Evolutionary conservation across 495 filamentous ascomycete species (phyloP), one percentile per base, ranked within the genome.

Genomic region (Astrothelium subdiscretum): DNA sequence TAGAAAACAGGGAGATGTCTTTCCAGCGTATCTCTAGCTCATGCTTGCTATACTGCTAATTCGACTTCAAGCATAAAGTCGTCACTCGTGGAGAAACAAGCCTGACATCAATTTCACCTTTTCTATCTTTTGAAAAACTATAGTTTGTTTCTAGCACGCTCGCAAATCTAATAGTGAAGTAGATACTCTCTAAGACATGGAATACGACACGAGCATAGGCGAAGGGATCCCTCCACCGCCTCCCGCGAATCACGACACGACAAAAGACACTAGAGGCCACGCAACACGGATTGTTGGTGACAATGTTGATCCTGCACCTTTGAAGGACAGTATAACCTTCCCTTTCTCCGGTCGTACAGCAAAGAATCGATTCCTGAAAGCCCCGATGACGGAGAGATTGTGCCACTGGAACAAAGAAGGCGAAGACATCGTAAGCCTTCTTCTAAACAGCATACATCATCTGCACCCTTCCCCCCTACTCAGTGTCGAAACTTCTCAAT

Each of bases 301-400:
- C n/a, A 63, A 52, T 54, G 63, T 63, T 15, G 63, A 68, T 58
- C 48, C 60, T 29, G 54, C 35, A 24, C 43, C 51, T 2, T 52
- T 69, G 26, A 35, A 57, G 32, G 51, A 69, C 42, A 31, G 57
- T 32, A 62, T 69, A 32, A 66, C 64, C 20, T 67, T 69, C 31
- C 38, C 64, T 0, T 69, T 69, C 67, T 69, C 67, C 38, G 67
- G 67, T 22, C 48, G 62, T 11, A 69, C 67, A 20, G 67, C 67
- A 3, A 62, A 57, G 38, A 69, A 69, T 32, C 44, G 67, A 3
- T 69, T 67, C 32, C 48, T 69, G 15, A 69, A 69, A 35, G 67
- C 67, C 1, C 59, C 63, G 20, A 65, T 68, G 66, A 68, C 66
- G 11, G 66, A 68, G 54, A 60, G 66, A 27, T 62, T 69, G 2